Evolutionary conservation across 345 rosid species (phyloP).

Genomic region (Firmiana major): DNA sequence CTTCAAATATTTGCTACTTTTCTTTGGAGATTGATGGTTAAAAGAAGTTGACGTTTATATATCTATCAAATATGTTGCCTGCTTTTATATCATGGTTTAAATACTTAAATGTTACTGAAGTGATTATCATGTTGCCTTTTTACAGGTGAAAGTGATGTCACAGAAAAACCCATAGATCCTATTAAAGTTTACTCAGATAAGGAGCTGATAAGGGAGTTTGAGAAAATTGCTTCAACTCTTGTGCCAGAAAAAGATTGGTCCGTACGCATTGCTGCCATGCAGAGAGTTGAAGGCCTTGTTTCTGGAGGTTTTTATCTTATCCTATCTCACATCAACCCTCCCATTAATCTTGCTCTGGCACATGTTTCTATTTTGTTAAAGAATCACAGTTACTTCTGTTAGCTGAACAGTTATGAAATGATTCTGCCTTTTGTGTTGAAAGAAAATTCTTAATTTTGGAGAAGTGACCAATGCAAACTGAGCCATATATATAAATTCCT

Average conservation of each 20-base stretch:
- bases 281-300: constrained; percentile 96
- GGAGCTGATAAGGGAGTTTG: constrained; percentile 90
- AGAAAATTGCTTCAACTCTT: constrained; percentile 78
- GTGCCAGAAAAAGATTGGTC: constrained; percentile 99
- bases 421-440: background rate
- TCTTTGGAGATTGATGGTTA: background rate
- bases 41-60: background rate
- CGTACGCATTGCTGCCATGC: constrained; percentile 94
- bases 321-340: background rate
- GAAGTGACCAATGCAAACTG: background rate
- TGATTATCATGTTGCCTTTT: constrained; percentile 16
- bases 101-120: background rate
- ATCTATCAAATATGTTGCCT: background rate
- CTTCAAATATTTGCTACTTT: background rate
- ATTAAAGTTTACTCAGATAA: constrained; percentile 89
- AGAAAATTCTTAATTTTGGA: background rate
- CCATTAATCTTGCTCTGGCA: background rate
- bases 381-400: background rate
- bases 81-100: background rate
- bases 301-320: constrained; percentile 61
- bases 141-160: constrained; percentile 70
- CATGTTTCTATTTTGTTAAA: background rate
- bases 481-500: background rate
- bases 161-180: constrained; percentile 82
- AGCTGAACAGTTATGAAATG: background rate